phyloP scores from a whole-genome alignment of 495 filamentous ascomycete species.

The Jackrogersella minutella region DNA sequence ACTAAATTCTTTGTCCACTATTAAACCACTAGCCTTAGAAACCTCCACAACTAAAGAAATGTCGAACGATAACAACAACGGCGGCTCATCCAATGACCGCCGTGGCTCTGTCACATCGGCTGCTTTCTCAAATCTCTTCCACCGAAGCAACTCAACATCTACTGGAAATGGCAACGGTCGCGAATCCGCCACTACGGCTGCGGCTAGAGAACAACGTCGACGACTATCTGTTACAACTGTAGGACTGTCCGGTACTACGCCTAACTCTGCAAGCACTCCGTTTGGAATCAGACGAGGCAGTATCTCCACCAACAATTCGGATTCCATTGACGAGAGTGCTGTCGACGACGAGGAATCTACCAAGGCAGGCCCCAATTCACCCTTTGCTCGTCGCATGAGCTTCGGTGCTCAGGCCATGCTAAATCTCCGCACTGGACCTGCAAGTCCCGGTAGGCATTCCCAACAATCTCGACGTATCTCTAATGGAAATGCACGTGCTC shows the following conservation, averaged over 20 bases:
- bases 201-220: conserved; percentile 76
- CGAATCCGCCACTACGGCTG: conserved; percentile 71
- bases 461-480: conserved; percentile 36
- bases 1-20: background rate
- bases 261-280: conserved; percentile 66
- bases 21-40: conserved; percentile 2
- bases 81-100: conserved; percentile 54
- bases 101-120: conserved; percentile 64
- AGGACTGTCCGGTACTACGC: conserved; percentile 80
- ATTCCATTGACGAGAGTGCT: conserved; percentile 84
- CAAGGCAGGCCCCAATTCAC: conserved; percentile 66
- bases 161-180: conserved; percentile 57
- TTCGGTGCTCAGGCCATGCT: conserved; percentile 89
- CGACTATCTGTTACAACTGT: conserved; percentile 88
- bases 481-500: conserved; percentile 30
- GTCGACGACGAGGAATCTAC: conserved; percentile 78
- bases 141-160: conserved; percentile 56
- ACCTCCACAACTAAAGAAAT: conserved; percentile 23
- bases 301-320: conserved; percentile 74
- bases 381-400: conserved; percentile 86
- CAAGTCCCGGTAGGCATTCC: conserved; percentile 61
- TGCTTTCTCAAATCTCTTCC: conserved; percentile 64
- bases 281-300: conserved; percentile 73
- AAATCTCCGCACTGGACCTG: conserved; percentile 48
- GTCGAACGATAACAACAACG: conserved; percentile 47